phyloP scores from a whole-genome alignment of 257 asterid species.

The Striga asiatica region DNA sequence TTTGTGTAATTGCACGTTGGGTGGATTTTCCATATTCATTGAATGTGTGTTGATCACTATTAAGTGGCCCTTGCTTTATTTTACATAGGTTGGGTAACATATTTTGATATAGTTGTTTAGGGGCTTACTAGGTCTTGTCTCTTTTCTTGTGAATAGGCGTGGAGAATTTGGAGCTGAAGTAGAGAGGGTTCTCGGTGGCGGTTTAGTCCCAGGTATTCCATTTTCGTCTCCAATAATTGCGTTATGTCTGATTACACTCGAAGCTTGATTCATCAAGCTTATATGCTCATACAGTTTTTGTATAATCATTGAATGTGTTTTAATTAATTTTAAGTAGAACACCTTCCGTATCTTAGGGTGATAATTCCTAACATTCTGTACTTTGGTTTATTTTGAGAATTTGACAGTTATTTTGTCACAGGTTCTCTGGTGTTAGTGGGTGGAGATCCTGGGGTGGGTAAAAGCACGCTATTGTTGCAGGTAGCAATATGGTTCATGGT shows the following conservation, averaged over 20 bases:
- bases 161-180: constrained; percentile 91
- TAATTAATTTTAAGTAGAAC: too few species aligned
- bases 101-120: neutral
- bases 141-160: constrained; percentile 31
- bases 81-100: neutral
- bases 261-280: neutral
- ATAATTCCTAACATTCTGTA: constrained; percentile 1
- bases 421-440: constrained; percentile 91
- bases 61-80: neutral
- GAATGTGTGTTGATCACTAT: too few species aligned
- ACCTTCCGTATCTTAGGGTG: too few species aligned
- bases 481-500: constrained; percentile 25
- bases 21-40: too few species aligned
- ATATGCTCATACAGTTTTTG: neutral
- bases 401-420: constrained; percentile 17
- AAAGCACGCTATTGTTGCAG: constrained; percentile 89
- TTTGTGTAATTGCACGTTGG: neutral
- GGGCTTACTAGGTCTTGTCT: neutral
- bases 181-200: constrained; percentile 96
- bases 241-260: constrained; percentile 1
- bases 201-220: constrained; percentile 78
- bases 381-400: neutral
- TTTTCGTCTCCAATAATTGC: neutral
- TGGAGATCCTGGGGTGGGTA: constrained; percentile 98
- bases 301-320: neutral